Conservation (phyloP, 2,329 filamentous ascomycete species). For the Hypoxylon sp. region DNA sequence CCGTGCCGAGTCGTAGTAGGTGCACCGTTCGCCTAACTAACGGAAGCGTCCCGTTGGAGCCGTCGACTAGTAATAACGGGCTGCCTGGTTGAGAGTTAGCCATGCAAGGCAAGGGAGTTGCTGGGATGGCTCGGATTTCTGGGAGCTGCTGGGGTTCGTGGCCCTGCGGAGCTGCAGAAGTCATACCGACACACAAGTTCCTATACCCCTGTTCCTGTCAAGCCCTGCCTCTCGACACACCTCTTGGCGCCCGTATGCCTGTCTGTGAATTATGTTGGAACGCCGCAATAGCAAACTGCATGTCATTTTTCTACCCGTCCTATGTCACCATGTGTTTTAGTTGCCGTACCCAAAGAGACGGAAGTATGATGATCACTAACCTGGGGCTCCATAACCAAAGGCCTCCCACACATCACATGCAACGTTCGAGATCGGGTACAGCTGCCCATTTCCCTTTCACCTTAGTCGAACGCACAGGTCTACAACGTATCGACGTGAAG, state of each 20-base stretch:
- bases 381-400: constrained; percentile 3
- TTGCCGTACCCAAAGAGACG: constrained; percentile 22
- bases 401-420: constrained; percentile 11
- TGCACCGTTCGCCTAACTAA: constrained; percentile 23
- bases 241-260: constrained; percentile 25
- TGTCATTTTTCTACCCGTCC: constrained; percentile 37
- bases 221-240: constrained; percentile 13
- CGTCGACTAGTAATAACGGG: constrained; percentile 31
- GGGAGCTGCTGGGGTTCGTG: constrained; percentile 34
- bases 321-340: constrained; percentile 15
- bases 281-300: constrained; percentile 29
- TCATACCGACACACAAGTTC: constrained; percentile 30
- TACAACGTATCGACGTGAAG: not conserved
- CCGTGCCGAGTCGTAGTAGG: constrained; percentile 36
- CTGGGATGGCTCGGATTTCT: not conserved
- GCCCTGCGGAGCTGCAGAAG: constrained; percentile 37
- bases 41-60: constrained; percentile 46
- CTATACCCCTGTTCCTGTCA: constrained; percentile 29
- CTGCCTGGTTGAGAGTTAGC: constrained; percentile 27
- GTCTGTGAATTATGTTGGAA: constrained; percentile 10
- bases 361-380: constrained; percentile 16
- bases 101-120: constrained; percentile 18
- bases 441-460: constrained; percentile 1
- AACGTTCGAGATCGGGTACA: not conserved
- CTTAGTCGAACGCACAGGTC: not conserved